These are phyloP conservation scores for Exserohilum rostratum DNA, from an alignment of 2,329 filamentous ascomycete species.

Conservation along the genomic window DNA sequence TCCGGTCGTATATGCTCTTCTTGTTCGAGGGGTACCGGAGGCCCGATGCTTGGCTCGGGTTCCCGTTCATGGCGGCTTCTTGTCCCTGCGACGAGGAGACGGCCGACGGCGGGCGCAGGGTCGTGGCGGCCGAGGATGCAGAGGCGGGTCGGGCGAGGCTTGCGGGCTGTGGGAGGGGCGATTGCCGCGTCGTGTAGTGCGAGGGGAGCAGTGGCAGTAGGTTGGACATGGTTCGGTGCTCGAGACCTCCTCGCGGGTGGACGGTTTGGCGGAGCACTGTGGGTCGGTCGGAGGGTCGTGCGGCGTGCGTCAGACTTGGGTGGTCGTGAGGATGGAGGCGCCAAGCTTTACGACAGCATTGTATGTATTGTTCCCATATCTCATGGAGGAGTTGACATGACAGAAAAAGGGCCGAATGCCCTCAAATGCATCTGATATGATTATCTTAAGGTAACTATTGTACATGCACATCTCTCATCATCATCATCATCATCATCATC, in stretches of 20 bases:
- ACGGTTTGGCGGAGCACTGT: constrained; percentile 22
- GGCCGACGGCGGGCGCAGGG: constrained; percentile 5
- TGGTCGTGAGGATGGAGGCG: constrained; percentile 15
- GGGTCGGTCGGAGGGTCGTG: constrained; percentile 31
- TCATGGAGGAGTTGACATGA: neutral
- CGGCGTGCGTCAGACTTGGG: constrained; percentile 14
- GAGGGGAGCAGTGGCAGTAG: constrained; percentile 27
- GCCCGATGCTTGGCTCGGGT: constrained; percentile 50
- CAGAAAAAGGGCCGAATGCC: neutral
- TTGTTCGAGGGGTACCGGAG: constrained; percentile 89
- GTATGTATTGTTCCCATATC: neutral
- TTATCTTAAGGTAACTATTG: neutral
- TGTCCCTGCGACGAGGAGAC: constrained; percentile 15
- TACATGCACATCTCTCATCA: neutral
- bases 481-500: neutral
- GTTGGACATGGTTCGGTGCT: constrained; percentile 27
- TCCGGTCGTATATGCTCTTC: constrained; percentile 97
- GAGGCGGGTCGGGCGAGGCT: constrained; percentile 5
- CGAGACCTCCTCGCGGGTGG: constrained; percentile 9
- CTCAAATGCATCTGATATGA: neutral
- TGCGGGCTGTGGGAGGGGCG: constrained; percentile 9
- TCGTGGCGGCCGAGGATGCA: constrained; percentile 7
- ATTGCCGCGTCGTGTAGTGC: constrained; percentile 17
- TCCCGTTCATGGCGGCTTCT: constrained; percentile 34
- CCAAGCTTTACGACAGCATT: constrained; percentile 11